phyloP scores from a whole-genome alignment of 2,329 filamentous ascomycete species.

The Paecilomyces fulvus region DNA sequence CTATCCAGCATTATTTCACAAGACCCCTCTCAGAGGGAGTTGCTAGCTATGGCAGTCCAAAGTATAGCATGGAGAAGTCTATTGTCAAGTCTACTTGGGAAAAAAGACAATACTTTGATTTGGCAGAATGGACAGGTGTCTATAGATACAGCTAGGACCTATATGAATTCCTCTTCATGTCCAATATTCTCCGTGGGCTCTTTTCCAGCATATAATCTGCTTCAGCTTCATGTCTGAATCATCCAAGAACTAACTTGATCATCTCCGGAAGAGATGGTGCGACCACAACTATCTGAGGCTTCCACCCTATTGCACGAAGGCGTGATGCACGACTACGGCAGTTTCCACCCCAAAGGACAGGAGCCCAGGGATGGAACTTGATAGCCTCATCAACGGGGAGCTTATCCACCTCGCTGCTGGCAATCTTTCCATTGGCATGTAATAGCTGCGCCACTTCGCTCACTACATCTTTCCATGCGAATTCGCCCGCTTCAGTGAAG shows the following conservation, averaged over 20 bases:
- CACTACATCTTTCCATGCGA: not conserved
- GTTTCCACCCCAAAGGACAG: not conserved
- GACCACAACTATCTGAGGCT: not conserved
- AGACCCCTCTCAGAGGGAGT: no score
- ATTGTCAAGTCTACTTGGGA: no score
- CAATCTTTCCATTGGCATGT: not conserved
- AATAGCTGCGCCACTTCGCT: not conserved
- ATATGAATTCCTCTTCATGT: not conserved
- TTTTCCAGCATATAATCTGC: not conserved
- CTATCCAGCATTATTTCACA: no score
- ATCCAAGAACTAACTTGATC: not conserved
- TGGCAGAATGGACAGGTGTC: no score
- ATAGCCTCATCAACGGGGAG: not conserved
- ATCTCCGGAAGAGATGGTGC: not conserved
- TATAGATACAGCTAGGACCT: no score
- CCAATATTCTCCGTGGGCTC: not conserved
- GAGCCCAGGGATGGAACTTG: not conserved
- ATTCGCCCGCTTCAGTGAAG: not conserved
- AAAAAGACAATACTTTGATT: no score
- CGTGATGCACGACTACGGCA: conserved; percentile 29
- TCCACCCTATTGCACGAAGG: conserved; percentile 15
- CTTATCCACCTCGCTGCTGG: not conserved
- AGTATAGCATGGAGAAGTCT: no score
- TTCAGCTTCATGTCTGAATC: not conserved
- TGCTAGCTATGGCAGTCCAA: no score